These are phyloP conservation scores for Chaetomium strumarium DNA, from an alignment of 2,329 filamentous ascomycete genomes.

Conservation along the genomic window DNA sequence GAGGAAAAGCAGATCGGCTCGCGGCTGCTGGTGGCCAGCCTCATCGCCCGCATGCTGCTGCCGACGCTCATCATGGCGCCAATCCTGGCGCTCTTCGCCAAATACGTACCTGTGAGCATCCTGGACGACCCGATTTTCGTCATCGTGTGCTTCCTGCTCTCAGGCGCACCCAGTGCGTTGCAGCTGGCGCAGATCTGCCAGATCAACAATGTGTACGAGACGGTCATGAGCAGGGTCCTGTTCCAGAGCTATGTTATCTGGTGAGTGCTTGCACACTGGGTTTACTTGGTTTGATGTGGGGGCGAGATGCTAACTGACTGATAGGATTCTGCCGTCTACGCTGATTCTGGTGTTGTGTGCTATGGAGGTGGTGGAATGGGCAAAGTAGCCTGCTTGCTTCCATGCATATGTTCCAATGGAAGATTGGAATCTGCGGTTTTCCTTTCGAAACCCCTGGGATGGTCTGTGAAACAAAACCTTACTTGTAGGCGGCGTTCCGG, in stretches of 20 bases:
- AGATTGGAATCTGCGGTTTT: neutral
- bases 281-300: neutral
- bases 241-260: constrained; percentile 97
- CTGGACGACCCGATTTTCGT: constrained; percentile 97
- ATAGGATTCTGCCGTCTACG: constrained; percentile 87
- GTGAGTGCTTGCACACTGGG: constrained; percentile 44
- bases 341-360: constrained; percentile 85
- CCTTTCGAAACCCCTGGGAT: neutral
- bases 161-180: constrained; percentile 85
- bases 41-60: constrained; percentile 86
- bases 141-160: constrained; percentile 94
- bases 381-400: constrained; percentile 31
- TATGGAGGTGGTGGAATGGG: constrained; percentile 90
- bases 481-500: neutral
- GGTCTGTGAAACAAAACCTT: neutral
- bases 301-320: constrained; percentile 23
- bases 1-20: constrained; percentile 65
- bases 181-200: constrained; percentile 98
- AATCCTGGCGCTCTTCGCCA: constrained; percentile 77
- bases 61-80: constrained; percentile 91
- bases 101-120: constrained; percentile 88
- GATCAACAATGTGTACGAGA: constrained; percentile 93
- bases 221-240: constrained; percentile 84
- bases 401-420: too few relatives aligned
- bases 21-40: constrained; percentile 76